Evolutionary conservation across 345 rosid species (phyloP).

Genomic region (Durio zibethinus): DNA sequence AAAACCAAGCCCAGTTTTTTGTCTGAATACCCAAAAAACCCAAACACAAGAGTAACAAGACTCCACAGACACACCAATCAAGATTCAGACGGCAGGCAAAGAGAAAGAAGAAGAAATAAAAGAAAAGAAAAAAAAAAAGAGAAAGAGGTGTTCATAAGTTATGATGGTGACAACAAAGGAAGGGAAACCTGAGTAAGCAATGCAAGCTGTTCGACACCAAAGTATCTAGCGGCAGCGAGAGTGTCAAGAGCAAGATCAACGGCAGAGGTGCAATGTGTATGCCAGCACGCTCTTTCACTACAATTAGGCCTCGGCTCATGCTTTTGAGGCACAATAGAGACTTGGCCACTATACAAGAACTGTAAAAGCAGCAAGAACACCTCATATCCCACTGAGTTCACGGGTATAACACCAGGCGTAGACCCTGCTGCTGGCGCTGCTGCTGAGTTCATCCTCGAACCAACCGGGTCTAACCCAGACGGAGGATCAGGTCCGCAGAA

Average conservation of each 20-base stretch:
- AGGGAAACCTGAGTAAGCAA: constrained; percentile 83
- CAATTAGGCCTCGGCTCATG: constrained; percentile 97
- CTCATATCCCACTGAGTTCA: constrained; percentile 96
- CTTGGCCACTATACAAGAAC: constrained; percentile 97
- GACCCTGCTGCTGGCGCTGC: constrained; percentile 20
- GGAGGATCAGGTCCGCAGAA: constrained; percentile 82
- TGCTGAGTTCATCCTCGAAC: constrained; percentile 21
- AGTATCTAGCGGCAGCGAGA: constrained; percentile 94
- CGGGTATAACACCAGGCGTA: constrained; percentile 65
- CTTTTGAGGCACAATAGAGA: constrained; percentile 88
- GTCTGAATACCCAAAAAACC: constrained; percentile 14
- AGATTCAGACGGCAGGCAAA: constrained; percentile 17
- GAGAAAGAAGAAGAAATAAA: constrained; percentile 9
- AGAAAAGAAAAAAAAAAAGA: neutral
- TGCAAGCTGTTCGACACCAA: constrained; percentile 98
- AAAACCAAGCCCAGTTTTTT: constrained; percentile 18
- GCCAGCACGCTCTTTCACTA: constrained; percentile 98
- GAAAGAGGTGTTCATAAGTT: neutral
- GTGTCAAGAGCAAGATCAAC: constrained; percentile 99
- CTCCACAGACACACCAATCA: constrained; percentile 29
- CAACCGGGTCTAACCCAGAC: constrained; percentile 48
- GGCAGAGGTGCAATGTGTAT: constrained; percentile 98
- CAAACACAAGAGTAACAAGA: constrained; percentile 13
- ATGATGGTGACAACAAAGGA: neutral
- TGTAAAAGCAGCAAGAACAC: constrained; percentile 87